Conservation (phyloP, 2,329 filamentous ascomycete species). For the Cercospora nicotianae region DNA sequence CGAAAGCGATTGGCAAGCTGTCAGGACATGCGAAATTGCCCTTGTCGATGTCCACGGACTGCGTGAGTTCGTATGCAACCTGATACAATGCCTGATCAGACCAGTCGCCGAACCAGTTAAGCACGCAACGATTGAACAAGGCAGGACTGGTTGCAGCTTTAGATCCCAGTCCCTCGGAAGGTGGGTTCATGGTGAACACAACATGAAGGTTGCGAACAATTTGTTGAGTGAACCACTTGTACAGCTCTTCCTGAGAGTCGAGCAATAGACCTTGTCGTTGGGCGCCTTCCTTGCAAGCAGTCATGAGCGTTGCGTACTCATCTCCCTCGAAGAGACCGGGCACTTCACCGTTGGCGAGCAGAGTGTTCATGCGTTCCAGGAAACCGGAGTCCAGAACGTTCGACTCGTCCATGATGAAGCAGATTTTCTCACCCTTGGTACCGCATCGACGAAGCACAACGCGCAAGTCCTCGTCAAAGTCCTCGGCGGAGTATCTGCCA, state of each 20-base stretch:
- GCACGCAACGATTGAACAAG: conserved; percentile 97
- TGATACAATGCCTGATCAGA: conserved; percentile 98
- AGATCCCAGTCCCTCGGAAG: conserved; percentile 88
- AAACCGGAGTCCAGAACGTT: conserved; percentile 99
- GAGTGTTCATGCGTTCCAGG: conserved; percentile 97
- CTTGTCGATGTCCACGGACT: conserved; percentile 92
- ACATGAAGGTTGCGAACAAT: conserved; percentile 99
- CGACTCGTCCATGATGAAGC: conserved; percentile 99
- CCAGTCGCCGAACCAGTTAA: conserved; percentile 99
- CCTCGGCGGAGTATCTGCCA: conserved; percentile 94
- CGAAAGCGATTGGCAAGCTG: conserved; percentile 88
- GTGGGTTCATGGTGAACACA: conserved; percentile 99
- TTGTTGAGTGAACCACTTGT: conserved; percentile 99
- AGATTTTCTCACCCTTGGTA: conserved; percentile 98
- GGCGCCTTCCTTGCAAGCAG: conserved; percentile 95
- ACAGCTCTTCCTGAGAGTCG: conserved; percentile 98
- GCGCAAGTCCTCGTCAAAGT: conserved; percentile 96
- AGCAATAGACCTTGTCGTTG: conserved; percentile 92
- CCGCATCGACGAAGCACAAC: conserved; percentile 91
- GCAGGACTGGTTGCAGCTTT: conserved; percentile 97
- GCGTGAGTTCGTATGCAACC: conserved; percentile 90
- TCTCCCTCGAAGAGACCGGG: conserved; percentile 99
- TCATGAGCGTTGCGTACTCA: conserved; percentile 97
- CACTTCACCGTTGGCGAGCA: conserved; percentile 98
- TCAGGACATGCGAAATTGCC: conserved; percentile 83